These are phyloP conservation scores for Globisporangium recalcitrans DNA, from an alignment of 352 stramenopile species.

Conservation along the genomic window DNA sequence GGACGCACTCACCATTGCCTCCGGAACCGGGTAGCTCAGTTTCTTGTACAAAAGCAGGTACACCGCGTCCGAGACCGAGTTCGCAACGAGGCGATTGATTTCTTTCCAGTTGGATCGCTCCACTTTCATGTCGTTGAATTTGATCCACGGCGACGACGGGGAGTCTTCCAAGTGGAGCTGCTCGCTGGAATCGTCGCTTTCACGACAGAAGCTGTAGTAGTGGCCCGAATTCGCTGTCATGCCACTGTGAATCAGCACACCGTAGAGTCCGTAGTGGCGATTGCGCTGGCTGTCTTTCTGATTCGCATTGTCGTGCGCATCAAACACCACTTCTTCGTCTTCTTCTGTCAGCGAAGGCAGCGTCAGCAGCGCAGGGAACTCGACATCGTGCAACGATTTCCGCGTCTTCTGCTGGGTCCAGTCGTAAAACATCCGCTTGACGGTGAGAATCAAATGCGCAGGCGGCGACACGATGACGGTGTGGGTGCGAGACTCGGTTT, in stretches of 20 bases:
- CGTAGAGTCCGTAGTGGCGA: slow-evolving; percentile 84
- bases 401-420: slow-evolving; percentile 84
- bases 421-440: slow-evolving; percentile 90
- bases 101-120: slow-evolving; percentile 75
- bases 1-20: slow-evolving; percentile 7
- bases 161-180: slow-evolving; percentile 82
- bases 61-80: slow-evolving; percentile 83
- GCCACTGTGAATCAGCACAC: slow-evolving; percentile 86
- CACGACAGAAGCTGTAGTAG: slow-evolving; percentile 88
- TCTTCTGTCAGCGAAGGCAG: slow-evolving; percentile 51
- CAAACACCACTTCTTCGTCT: slow-evolving; percentile 48
- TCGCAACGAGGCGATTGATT: slow-evolving; percentile 68
- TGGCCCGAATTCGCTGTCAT: slow-evolving; percentile 87
- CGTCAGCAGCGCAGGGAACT: slow-evolving; percentile 62
- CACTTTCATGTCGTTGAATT: slow-evolving; percentile 88
- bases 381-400: slow-evolving; percentile 83
- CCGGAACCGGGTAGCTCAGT: slow-evolving; percentile 49
- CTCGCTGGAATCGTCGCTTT: slow-evolving; percentile 61
- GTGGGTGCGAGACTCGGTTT: slow-evolving; percentile 79
- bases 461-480: slow-evolving; percentile 79
- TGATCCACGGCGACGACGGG: slow-evolving; percentile 80
- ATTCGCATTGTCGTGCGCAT: slow-evolving; percentile 6
- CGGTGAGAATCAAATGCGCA: slow-evolving; percentile 78
- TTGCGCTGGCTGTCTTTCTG: slow-evolving; percentile 26
- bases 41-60: slow-evolving; percentile 88